Evolutionary conservation across 2,329 filamentous ascomycete species (phyloP).

Genomic region (Penicillium sp.): DNA sequence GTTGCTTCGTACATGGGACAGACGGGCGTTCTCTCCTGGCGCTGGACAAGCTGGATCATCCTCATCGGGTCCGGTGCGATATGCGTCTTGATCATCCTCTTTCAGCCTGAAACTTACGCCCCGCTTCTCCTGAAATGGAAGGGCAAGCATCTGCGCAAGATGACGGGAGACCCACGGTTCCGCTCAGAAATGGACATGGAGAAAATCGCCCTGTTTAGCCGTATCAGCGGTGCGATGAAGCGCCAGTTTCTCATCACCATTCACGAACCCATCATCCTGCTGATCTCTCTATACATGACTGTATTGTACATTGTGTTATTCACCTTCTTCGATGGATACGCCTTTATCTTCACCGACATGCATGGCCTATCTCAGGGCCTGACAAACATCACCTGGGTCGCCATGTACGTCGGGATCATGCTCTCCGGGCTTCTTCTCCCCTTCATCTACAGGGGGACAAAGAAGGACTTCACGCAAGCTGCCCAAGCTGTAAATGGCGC

Average conservation of each 20-base stretch:
- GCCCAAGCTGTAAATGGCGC: conserved; percentile 13
- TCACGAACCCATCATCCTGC: conserved; percentile 42
- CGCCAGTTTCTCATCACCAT: conserved; percentile 52
- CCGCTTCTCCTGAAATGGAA: conserved; percentile 48
- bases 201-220: conserved; percentile 41
- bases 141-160: conserved; percentile 39
- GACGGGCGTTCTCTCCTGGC: conserved; percentile 23
- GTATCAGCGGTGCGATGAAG: conserved; percentile 46
- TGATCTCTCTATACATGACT: conserved; percentile 35
- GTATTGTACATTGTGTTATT: conserved; percentile 39
- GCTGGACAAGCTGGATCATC: conserved; percentile 49
- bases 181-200: conserved; percentile 48
- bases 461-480: conserved; percentile 44
- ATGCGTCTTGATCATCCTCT: conserved; percentile 40
- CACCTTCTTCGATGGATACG: conserved; percentile 48
- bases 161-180: conserved; percentile 48
- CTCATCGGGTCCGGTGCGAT: conserved; percentile 38
- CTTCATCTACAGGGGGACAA: conserved; percentile 47
- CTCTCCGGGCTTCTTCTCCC: conserved; percentile 43
- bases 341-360: conserved; percentile 52
- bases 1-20: conserved; percentile 25
- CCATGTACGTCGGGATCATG: conserved; percentile 48
- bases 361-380: conserved; percentile 49
- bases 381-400: conserved; percentile 52
- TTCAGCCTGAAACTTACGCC: conserved; percentile 52